phyloP scores from a whole-genome alignment of 2,329 filamentous ascomycete species.

The Neocucurbitaria cava region DNA sequence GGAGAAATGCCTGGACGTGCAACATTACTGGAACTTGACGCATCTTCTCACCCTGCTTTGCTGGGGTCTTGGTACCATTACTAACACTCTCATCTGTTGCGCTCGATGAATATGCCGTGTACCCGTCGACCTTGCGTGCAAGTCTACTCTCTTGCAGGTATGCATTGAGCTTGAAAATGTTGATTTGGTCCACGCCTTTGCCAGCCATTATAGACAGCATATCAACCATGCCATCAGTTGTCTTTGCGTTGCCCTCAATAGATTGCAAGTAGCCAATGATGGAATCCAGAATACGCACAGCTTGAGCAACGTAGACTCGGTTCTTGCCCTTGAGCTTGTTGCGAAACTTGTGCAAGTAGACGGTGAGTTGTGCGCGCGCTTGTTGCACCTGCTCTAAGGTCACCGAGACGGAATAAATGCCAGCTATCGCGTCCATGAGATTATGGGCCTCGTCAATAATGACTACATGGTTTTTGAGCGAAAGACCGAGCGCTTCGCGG shows the following conservation, averaged over 20 bases:
- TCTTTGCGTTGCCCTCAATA: constrained; percentile 49
- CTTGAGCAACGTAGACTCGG: constrained; percentile 86
- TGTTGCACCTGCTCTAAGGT: constrained; percentile 74
- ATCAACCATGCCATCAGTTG: constrained; percentile 71
- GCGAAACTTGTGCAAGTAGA: constrained; percentile 87
- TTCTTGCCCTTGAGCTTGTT: constrained; percentile 91
- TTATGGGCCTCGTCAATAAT: constrained; percentile 98
- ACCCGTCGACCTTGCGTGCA: constrained; percentile 93
- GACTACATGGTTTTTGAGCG: constrained; percentile 85
- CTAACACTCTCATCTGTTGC: constrained; percentile 40
- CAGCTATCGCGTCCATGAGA: constrained; percentile 91
- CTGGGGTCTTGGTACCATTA: constrained; percentile 2
- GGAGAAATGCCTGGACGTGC: constrained; percentile 72
- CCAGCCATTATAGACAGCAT: constrained; percentile 75
- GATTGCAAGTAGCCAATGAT: constrained; percentile 72
- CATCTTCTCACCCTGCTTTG: constrained; percentile 24
- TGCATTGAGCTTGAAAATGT: constrained; percentile 83
- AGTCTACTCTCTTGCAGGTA: constrained; percentile 93
- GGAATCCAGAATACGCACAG: constrained; percentile 82
- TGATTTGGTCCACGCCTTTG: constrained; percentile 94
- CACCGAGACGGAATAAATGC: constrained; percentile 82
- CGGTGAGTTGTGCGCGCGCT: constrained; percentile 76
- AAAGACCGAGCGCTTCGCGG: constrained; percentile 84
- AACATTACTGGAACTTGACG: constrained; percentile 63
- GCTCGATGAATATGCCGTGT: constrained; percentile 69